Conservation (phyloP, 805 yeast species). For the Metschnikowia amazonensis region DNA sequence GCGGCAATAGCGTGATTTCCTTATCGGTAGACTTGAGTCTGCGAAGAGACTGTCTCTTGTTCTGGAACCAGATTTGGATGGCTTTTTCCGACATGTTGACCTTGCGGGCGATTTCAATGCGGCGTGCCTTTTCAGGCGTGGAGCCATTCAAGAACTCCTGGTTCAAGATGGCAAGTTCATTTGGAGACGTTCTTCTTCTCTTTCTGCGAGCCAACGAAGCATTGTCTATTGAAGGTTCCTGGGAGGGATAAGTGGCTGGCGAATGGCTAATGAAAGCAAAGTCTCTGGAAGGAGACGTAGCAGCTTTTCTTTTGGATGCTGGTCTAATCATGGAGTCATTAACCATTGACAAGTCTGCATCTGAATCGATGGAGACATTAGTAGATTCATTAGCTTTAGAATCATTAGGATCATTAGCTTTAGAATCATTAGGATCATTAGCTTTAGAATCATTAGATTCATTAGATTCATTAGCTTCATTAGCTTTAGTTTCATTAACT, state of each 20-base stretch:
- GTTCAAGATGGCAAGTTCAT: slow-evolving; percentile 78
- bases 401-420: too few relatives aligned
- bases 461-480: too few relatives aligned
- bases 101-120: slow-evolving; percentile 71
- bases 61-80: slow-evolving; percentile 98
- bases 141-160: slow-evolving; percentile 70
- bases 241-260: slow-evolving; percentile 78
- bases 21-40: slow-evolving; percentile 39
- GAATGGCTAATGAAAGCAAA: slow-evolving; percentile 94
- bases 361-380: slow-evolving; percentile 10
- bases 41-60: slow-evolving; percentile 80
- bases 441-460: too few relatives aligned
- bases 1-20: slow-evolving; percentile 43
- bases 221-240: slow-evolving; percentile 82
- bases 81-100: slow-evolving; percentile 97
- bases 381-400: too few relatives aligned
- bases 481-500: too few relatives aligned
- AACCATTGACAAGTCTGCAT: slow-evolving; percentile 10
- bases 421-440: too few relatives aligned
- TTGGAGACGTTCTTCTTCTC: slow-evolving; percentile 90
- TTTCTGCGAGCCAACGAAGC: slow-evolving; percentile 92
- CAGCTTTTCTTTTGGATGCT: slow-evolving; percentile 26
- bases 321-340: slow-evolving; percentile 13
- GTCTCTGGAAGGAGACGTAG: slow-evolving; percentile 16
- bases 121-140: slow-evolving; percentile 75